Conservation (phyloP, 2,329 filamentous ascomycete genomes). For the Fusarium irregulare region DNA sequence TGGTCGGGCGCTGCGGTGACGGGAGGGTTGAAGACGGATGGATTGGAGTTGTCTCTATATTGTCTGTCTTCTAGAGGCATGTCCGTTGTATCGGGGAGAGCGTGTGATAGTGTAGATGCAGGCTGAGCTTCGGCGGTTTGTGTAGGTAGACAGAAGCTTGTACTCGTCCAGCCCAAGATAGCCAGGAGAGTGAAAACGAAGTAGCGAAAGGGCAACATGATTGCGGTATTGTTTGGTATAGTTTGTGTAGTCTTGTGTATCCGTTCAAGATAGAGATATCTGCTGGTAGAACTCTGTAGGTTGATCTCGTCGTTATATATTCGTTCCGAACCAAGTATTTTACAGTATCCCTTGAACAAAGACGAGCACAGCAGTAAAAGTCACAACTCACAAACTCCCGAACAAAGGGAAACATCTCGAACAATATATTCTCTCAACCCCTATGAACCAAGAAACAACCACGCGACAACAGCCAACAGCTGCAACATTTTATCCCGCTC, state of each 20-base stretch:
- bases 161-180: constrained; percentile 12
- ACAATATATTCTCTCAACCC: constrained; percentile 24
- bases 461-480: constrained; percentile 31
- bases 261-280: not conserved
- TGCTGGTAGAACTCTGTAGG: not conserved
- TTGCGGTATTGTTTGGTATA: not conserved
- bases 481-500: constrained; percentile 7
- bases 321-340: not conserved
- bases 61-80: constrained; percentile 21
- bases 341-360: constrained; percentile 24
- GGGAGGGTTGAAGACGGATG: constrained; percentile 45
- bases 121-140: constrained; percentile 25
- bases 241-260: not conserved
- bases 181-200: constrained; percentile 16
- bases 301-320: constrained; percentile 27
- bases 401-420: not conserved
- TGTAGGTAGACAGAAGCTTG: constrained; percentile 27
- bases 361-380: constrained; percentile 22
- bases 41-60: constrained; percentile 31
- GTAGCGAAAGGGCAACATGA: constrained; percentile 10
- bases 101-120: constrained; percentile 8
- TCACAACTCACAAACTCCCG: constrained; percentile 10
- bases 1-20: constrained; percentile 51
- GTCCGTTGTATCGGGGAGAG: constrained; percentile 10
- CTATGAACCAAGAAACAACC: constrained; percentile 21